Percentiles rank a stretch among this genome's conserved stretches.
Evolutionary conservation across 2,329 filamentous ascomycete species (phyloP).

Genomic region (Alternaria infectoria): DNA sequence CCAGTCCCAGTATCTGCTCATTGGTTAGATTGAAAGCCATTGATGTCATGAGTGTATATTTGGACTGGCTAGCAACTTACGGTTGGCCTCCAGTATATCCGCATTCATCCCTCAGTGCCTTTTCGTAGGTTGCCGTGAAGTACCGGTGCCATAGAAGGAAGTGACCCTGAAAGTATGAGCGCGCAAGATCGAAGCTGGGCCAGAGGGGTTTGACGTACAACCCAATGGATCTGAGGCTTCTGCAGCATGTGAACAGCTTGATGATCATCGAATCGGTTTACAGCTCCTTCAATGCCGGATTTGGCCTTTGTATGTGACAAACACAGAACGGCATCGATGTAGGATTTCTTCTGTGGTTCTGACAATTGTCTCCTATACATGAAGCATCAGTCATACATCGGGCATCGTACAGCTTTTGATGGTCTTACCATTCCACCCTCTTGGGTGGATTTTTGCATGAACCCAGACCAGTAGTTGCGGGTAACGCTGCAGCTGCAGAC

Average conservation of each 20-base stretch:
- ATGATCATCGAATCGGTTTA: constrained; percentile 34
- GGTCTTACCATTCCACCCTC: constrained; percentile 21
- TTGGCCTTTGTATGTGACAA: constrained; percentile 22
- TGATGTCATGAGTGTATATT: background rate
- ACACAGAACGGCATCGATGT: constrained; percentile 33
- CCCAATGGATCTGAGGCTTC: constrained; percentile 32
- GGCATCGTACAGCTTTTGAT: background rate
- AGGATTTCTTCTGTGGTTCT: constrained; percentile 19
- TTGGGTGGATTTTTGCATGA: constrained; percentile 18
- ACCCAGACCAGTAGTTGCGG: background rate
- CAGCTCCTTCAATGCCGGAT: constrained; percentile 19
- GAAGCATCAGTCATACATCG: background rate
- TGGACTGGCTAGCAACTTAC: background rate
- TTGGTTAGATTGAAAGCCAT: background rate
- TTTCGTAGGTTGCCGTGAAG: constrained; percentile 29
- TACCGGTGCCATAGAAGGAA: constrained; percentile 33
- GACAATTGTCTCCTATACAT: constrained; percentile 24
- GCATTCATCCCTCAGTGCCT: constrained; percentile 27
- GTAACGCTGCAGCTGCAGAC: constrained; percentile 12
- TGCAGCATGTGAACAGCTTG: constrained; percentile 29
- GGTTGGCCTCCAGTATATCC: constrained; percentile 29
- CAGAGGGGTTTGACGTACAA: background rate
- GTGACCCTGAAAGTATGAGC: constrained; percentile 9
- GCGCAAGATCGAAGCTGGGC: background rate
- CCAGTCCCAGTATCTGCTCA: constrained; percentile 44